Conservation (phyloP, 495 filamentous ascomycete species). For the Penicillium psychrofluorescens region DNA sequence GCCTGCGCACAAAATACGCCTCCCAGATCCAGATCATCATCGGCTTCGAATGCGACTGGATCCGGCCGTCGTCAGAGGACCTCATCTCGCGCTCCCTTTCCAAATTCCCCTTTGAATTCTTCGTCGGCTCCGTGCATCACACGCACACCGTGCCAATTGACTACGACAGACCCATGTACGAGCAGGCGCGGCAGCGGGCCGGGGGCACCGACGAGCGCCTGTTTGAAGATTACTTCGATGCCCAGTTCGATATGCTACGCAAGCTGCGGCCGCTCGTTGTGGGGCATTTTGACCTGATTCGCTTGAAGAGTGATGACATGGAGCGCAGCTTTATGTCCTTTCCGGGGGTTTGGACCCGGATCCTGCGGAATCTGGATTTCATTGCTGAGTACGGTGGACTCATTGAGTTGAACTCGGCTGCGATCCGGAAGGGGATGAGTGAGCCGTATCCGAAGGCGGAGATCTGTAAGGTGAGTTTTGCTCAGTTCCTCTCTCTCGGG, state of each 20-base stretch:
- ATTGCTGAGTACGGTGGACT: constrained; percentile 69
- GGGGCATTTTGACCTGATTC: constrained; percentile 89
- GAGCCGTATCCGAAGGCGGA: constrained; percentile 82
- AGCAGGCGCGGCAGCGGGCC: constrained; percentile 46
- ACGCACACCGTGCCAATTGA: constrained; percentile 82
- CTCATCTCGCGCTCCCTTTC: constrained; percentile 53
- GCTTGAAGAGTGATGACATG: constrained; percentile 66
- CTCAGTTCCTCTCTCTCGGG: not conserved
- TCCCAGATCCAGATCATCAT: constrained; percentile 71
- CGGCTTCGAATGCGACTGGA: constrained; percentile 91
- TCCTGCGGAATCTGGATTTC: constrained; percentile 65
- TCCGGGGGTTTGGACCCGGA: constrained; percentile 61
- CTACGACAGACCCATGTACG: constrained; percentile 64
- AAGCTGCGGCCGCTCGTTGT: constrained; percentile 71
- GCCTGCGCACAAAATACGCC: constrained; percentile 64
- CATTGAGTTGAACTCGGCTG: constrained; percentile 82
- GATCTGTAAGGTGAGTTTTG: constrained; percentile 62
- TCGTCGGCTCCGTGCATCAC: constrained; percentile 89
- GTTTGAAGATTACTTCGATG: constrained; percentile 79
- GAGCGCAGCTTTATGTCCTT: constrained; percentile 47
- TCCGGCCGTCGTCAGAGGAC: constrained; percentile 55
- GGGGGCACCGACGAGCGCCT: constrained; percentile 63
- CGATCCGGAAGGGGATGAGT: constrained; percentile 77
- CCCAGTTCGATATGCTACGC: constrained; percentile 72
- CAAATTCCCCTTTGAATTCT: constrained; percentile 68